Conservation (phyloP, 352 stramenopile species). For the Lagenidium giganteum region DNA sequence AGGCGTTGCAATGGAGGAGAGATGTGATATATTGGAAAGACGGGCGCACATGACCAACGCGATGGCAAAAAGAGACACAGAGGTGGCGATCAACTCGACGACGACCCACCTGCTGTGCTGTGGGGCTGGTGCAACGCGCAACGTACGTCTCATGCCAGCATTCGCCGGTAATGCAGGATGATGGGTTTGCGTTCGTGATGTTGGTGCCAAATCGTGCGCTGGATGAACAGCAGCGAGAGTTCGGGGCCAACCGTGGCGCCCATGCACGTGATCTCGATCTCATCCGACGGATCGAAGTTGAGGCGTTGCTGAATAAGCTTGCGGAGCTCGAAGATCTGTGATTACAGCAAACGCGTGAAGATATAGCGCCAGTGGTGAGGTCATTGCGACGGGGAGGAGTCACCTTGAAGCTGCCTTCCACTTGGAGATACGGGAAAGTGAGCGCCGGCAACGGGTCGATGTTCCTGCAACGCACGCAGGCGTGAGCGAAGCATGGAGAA, state of each 20-base stretch:
- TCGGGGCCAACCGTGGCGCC: constrained; percentile 50
- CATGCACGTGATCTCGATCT: constrained; percentile 58
- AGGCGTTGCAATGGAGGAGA: no score
- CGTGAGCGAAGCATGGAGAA: no score
- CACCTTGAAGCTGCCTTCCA: constrained; percentile 58
- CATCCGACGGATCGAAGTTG: constrained; percentile 18
- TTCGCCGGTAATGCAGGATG: constrained; percentile 42
- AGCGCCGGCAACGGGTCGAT: constrained; percentile 28
- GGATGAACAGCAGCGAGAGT: constrained; percentile 59
- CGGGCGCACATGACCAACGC: no score
- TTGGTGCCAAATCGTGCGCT: constrained; percentile 60
- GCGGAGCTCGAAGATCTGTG: constrained; percentile 52
- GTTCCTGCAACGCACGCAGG: no score
- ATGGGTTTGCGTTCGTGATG: constrained; percentile 38
- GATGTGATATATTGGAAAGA: no score
- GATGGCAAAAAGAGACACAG: no score
- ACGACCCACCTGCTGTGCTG: no score
- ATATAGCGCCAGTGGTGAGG: no score
- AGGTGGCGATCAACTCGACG: no score
- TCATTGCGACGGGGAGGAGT: neutral
- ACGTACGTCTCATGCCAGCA: constrained; percentile 14
- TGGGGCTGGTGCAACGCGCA: neutral
- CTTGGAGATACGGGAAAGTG: constrained; percentile 47
- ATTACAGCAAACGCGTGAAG: neutral
- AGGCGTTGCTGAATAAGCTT: constrained; percentile 38